Evolutionary conservation across 192 early-diverging fungal species (phyloP).

Genomic region (Spizellomyces punctatus): DNA sequence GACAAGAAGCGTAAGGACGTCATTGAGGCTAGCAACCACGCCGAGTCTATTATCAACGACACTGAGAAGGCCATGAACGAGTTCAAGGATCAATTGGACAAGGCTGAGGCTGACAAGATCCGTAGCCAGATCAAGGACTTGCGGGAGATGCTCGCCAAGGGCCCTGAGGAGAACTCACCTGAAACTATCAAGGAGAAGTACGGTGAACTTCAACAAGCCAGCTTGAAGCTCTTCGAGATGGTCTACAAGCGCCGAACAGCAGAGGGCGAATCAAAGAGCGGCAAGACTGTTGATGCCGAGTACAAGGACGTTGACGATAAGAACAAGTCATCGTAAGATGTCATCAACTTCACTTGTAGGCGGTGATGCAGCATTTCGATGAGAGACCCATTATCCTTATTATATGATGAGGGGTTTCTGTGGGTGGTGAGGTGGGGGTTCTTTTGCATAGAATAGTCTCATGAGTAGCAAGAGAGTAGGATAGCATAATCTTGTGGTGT

Average conservation of each 20-base stretch:
- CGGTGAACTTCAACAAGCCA: constrained; percentile 82
- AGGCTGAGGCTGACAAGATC: constrained; percentile 85
- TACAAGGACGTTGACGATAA: constrained; percentile 72
- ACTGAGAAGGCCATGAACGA: constrained; percentile 95
- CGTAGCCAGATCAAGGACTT: constrained; percentile 78
- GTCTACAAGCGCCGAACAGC: constrained; percentile 81
- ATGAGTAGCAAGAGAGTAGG: too few relatives aligned
- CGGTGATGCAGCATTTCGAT: too few relatives aligned
- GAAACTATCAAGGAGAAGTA: constrained; percentile 90
- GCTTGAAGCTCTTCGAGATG: constrained; percentile 97
- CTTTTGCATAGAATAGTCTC: too few relatives aligned
- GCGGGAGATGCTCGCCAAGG: constrained; percentile 76
- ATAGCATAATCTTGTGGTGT: too few relatives aligned
- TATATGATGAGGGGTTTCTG: too few relatives aligned
- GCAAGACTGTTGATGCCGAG: constrained; percentile 63
- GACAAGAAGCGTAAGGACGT: constrained; percentile 91
- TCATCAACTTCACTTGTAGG: too few relatives aligned
- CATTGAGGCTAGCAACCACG: constrained; percentile 94
- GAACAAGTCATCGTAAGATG: constrained; percentile 2
- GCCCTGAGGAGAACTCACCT: constrained; percentile 65
- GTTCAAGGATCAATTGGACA: constrained; percentile 95
- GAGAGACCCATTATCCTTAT: too few relatives aligned
- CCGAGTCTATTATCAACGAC: constrained; percentile 87
- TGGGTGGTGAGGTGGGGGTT: too few relatives aligned
- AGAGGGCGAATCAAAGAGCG: constrained; percentile 26